Percentiles rank a stretch among this genome's conserved stretches.
Conservation (phyloP, 2,329 filamentous ascomycete species). For the Thielaviopsis populi region DNA sequence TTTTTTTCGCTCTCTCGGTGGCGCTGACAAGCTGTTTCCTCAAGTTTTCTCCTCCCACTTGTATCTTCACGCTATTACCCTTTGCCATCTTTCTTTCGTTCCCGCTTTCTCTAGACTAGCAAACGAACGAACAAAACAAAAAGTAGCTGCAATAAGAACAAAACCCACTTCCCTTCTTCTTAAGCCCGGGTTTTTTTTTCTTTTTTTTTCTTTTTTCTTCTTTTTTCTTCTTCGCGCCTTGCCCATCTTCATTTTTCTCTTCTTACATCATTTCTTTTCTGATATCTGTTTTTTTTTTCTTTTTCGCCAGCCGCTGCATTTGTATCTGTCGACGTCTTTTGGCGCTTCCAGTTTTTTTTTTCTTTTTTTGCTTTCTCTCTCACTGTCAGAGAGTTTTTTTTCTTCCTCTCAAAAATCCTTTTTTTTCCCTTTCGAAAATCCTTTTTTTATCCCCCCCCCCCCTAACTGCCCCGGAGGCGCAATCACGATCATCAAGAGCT, state of each 20-base stretch:
- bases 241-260: not conserved
- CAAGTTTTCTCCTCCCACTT: not conserved
- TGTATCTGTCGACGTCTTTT: not conserved
- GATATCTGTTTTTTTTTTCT: not conserved
- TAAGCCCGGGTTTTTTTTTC: not conserved
- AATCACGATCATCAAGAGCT: not conserved
- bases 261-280: not conserved
- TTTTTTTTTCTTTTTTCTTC: not conserved
- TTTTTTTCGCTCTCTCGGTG: not conserved
- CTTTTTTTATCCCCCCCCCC: not conserved
- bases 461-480: not conserved
- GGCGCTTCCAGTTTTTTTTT: not conserved
- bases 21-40: not conserved
- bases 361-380: not conserved
- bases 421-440: not conserved
- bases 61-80: not conserved
- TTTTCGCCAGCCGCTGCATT: not conserved
- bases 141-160: not conserved
- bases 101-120: not conserved
- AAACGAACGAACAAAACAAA: not conserved
- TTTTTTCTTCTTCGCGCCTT: not conserved
- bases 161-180: not conserved
- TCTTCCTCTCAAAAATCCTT: not conserved
- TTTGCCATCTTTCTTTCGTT: not conserved
- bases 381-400: not conserved